These are phyloP conservation scores for Colletotrichum tropicale DNA, from an alignment of 2,329 filamentous ascomycete species.

Conservation along the genomic window DNA sequence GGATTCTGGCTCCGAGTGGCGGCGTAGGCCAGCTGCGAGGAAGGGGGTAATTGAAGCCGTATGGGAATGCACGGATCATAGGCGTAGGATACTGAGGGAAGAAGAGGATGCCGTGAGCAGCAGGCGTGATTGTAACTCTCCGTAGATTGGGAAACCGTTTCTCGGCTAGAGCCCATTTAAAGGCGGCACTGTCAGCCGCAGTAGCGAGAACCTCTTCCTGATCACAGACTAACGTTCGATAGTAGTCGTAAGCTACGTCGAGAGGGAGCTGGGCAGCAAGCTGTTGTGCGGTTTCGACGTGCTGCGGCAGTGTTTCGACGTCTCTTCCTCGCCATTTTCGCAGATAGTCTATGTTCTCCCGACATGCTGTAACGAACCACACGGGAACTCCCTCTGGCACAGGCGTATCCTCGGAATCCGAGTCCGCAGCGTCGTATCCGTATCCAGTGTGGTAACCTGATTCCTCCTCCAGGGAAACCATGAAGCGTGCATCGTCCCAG, in stretches of 20 bases:
- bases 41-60: conserved; percentile 42
- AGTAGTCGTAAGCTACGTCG: background rate
- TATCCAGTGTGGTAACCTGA: background rate
- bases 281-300: background rate
- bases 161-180: conserved; percentile 33
- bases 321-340: background rate
- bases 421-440: background rate
- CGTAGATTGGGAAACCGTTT: conserved; percentile 35
- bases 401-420: background rate
- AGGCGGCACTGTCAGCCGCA: conserved; percentile 30
- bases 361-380: background rate
- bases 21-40: conserved; percentile 32
- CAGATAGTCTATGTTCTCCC: background rate
- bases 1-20: background rate
- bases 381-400: background rate
- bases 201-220: conserved; percentile 2
- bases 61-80: conserved; percentile 42
- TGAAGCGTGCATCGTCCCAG: conserved; percentile 35
- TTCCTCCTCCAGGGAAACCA: background rate
- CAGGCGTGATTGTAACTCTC: conserved; percentile 41
- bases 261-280: background rate
- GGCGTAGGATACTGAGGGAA: conserved; percentile 45
- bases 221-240: background rate
- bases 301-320: background rate
- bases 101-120: conserved; percentile 38